These are phyloP conservation scores for Eleusine coracana DNA, from an alignment of 176 grass and related monocot species.

Conservation along the genomic window DNA sequence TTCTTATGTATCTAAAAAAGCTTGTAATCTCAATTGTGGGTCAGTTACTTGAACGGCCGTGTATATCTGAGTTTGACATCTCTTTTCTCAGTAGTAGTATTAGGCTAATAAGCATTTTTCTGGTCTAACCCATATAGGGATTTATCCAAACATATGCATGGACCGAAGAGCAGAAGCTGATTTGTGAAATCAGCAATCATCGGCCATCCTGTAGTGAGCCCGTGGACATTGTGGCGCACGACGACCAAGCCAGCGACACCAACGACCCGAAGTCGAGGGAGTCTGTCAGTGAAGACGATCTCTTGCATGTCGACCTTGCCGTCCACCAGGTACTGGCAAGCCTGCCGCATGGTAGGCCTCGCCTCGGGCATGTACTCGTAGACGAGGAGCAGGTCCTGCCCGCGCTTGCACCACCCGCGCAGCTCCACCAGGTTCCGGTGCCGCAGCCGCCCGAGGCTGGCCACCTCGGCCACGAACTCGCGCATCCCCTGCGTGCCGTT, in stretches of 20 bases:
- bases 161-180: not conserved
- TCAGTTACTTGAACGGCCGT: conserved; percentile 23
- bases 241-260: conserved; percentile 21
- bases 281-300: not conserved
- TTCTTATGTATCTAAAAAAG: conserved; percentile 49
- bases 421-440: conserved; percentile 57
- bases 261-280: conserved; percentile 28
- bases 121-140: not conserved
- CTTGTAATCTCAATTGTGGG: conserved; percentile 43
- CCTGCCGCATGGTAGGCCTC: conserved; percentile 56
- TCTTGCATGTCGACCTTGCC: conserved; percentile 36
- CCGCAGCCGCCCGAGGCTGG: conserved; percentile 43
- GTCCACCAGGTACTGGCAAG: conserved; percentile 52
- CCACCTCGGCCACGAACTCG: conserved; percentile 54
- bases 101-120: not conserved
- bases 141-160: not conserved
- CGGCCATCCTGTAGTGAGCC: conserved; percentile 17
- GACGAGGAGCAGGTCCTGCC: conserved; percentile 45
- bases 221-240: conserved; percentile 13
- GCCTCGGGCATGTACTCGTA: conserved; percentile 47
- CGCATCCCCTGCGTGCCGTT: conserved; percentile 45
- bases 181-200: not conserved
- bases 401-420: conserved; percentile 53
- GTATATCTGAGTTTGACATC: conserved; percentile 46
- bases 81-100: not conserved